phyloP scores from a whole-genome alignment of 2,329 filamentous ascomycete genomes.

The Phyllosticta citriasiana region DNA sequence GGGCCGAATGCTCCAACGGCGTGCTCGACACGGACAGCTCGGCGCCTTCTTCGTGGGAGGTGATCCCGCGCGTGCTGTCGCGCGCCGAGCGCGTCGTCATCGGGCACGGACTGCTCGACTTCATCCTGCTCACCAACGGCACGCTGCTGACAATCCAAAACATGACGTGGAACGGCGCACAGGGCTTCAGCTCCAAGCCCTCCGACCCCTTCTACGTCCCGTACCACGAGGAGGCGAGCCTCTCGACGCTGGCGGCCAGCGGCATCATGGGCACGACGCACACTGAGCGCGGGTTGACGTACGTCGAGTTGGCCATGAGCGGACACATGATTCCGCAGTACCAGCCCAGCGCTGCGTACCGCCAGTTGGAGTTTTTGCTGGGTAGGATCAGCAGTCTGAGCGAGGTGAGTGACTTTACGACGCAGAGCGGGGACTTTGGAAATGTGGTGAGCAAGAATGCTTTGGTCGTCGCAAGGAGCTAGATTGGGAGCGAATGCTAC shows the following conservation, averaged over 20 bases:
- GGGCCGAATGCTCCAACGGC: constrained; percentile 46
- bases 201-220: constrained; percentile 59
- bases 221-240: constrained; percentile 34
- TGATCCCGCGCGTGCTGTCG: constrained; percentile 63
- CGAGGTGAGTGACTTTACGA: constrained; percentile 18
- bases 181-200: constrained; percentile 58
- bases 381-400: constrained; percentile 54
- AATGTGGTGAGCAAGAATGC: constrained; percentile 1
- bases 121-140: constrained; percentile 56
- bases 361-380: constrained; percentile 66
- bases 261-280: constrained; percentile 62
- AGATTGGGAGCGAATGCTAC: neutral
- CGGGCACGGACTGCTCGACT: constrained; percentile 61
- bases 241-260: constrained; percentile 44
- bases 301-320: constrained; percentile 50
- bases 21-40: constrained; percentile 44
- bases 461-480: neutral
- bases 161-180: constrained; percentile 65
- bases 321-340: constrained; percentile 64
- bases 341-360: constrained; percentile 55
- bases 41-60: constrained; percentile 44
- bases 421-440: constrained; percentile 8
- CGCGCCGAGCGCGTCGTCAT: constrained; percentile 61
- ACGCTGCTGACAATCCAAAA: constrained; percentile 66
- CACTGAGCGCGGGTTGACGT: constrained; percentile 68